These are phyloP conservation scores for Chloromonas sp. DNA, from an alignment of 163 green algal species.

Conservation along the genomic window DNA sequence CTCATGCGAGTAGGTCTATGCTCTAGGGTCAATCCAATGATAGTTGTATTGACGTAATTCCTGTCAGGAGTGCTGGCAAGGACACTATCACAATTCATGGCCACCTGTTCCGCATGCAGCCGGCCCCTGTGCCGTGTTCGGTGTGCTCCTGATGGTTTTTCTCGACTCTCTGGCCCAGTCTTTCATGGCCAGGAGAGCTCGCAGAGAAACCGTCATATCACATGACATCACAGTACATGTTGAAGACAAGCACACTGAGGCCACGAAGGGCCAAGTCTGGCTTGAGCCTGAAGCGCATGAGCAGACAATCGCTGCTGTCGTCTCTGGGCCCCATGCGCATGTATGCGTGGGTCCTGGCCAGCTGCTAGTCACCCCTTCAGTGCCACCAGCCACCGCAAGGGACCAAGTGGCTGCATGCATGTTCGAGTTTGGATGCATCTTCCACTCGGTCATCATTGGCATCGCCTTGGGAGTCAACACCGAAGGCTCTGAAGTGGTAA, in stretches of 20 bases:
- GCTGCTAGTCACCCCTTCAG: background rate
- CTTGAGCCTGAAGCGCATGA: no score
- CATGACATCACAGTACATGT: no score
- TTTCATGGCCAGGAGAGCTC: background rate
- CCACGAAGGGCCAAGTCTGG: no score
- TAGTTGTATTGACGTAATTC: no score
- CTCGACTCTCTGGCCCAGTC: conserved; percentile 8
- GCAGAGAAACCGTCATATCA: background rate
- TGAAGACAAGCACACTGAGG: background rate
- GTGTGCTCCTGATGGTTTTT: conserved; percentile 19
- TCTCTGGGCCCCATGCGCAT: background rate
- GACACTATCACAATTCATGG: no score
- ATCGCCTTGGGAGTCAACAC: conserved; percentile 20
- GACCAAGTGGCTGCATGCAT: conserved; percentile 6
- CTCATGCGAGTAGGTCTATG: no score
- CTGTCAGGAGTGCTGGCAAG: no score
- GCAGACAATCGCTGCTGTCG: no score
- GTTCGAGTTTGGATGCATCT: conserved; percentile 33
- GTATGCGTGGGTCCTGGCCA: background rate
- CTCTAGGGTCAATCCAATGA: no score
- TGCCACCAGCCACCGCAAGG: background rate
- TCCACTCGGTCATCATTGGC: conserved; percentile 35
- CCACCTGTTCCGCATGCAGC: background rate
- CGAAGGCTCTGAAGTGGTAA: background rate
- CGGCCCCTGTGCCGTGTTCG: conserved; percentile 5